These are phyloP conservation scores for Globisporangium alternatum DNA, from an alignment of 352 stramenopile species.

Conservation along the genomic window DNA sequence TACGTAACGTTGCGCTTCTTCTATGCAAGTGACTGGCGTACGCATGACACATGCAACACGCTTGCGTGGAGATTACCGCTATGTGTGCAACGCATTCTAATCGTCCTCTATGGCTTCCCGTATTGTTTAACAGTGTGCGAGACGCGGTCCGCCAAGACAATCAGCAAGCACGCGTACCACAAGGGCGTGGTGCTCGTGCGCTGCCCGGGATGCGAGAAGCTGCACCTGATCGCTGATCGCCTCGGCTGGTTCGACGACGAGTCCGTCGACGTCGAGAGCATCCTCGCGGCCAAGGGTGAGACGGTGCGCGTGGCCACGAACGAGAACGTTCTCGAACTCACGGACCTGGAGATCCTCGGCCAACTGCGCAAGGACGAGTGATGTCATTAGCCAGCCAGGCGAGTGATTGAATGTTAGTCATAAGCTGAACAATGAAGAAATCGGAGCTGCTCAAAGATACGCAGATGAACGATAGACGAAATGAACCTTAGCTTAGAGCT, in stretches of 20 bases:
- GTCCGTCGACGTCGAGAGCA: constrained; percentile 83
- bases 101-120: neutral
- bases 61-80: neutral
- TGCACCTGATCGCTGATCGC: constrained; percentile 97
- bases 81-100: constrained; percentile 3
- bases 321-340: constrained; percentile 84
- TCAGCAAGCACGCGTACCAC: constrained; percentile 96
- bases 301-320: constrained; percentile 65
- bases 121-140: constrained; percentile 85
- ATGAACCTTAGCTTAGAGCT: neutral
- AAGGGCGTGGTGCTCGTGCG: constrained; percentile 97
- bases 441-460: neutral
- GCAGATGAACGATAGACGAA: constrained; percentile 1
- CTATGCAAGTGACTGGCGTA: neutral
- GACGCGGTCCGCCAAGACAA: constrained; percentile 96
- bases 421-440: neutral
- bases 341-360: constrained; percentile 67
- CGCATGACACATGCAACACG: too few relatives aligned
- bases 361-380: constrained; percentile 28
- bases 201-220: constrained; percentile 96
- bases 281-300: constrained; percentile 77
- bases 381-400: constrained; percentile 1
- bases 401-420: constrained; percentile 7
- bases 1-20: constrained; percentile 12
- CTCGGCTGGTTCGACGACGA: constrained; percentile 93